These are phyloP conservation scores for Apostasia ramifera DNA, from an alignment of 106 monocot species.

Conservation along the genomic window DNA sequence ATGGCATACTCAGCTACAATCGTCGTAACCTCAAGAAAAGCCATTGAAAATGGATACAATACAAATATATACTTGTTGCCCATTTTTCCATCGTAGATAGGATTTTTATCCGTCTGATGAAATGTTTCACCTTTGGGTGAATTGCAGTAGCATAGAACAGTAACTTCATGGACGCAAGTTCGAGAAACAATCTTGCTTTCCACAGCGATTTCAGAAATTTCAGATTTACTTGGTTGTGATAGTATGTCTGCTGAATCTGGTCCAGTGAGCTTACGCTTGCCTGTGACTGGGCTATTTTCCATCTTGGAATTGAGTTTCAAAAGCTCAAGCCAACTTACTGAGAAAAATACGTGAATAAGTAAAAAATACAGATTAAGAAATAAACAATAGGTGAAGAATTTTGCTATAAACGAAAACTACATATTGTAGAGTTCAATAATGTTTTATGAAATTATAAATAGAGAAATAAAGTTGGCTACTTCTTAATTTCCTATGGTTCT, in stretches of 20 bases:
- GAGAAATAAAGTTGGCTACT: too few relatives aligned
- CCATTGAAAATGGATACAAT: constrained; percentile 90
- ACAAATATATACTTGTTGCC: constrained; percentile 85
- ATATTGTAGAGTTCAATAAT: too few relatives aligned
- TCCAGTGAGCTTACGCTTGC: constrained; percentile 30
- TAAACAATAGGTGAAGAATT: too few relatives aligned
- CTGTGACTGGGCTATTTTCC: constrained; percentile 15
- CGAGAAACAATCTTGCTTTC: constrained; percentile 51
- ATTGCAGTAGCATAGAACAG: constrained; percentile 54
- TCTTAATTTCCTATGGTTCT: too few relatives aligned
- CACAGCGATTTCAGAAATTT: constrained; percentile 3
- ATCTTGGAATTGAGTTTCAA: not conserved
- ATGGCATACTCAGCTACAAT: constrained; percentile 95
- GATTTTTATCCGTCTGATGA: constrained; percentile 64
- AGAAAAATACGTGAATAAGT: too few relatives aligned
- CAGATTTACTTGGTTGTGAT: not conserved
- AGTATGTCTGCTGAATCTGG: constrained; percentile 1
- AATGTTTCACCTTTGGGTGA: constrained; percentile 43
- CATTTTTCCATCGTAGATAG: constrained; percentile 59
- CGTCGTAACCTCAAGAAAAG: constrained; percentile 95
- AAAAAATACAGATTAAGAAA: too few relatives aligned
- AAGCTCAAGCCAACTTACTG: too few relatives aligned
- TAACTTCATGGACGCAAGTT: constrained; percentile 93
- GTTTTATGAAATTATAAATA: too few relatives aligned
- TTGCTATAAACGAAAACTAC: too few relatives aligned